Evolutionary conservation across 2,329 filamentous ascomycete genomes (phyloP).

Genomic region (Cadophora malorum): DNA sequence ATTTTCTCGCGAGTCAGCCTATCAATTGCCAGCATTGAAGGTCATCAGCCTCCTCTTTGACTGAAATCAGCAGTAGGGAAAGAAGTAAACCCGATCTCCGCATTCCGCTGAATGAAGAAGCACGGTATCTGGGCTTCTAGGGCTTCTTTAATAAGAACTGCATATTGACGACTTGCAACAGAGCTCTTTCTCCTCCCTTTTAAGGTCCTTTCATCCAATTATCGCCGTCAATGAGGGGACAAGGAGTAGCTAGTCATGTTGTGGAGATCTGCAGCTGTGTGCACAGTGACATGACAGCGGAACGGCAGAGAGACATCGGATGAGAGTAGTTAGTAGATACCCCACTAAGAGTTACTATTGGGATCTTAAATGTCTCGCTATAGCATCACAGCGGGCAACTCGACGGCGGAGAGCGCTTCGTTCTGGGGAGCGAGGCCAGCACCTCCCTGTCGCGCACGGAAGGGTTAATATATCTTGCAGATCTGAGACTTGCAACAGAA

Average conservation of each 20-base stretch:
- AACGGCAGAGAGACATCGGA: neutral
- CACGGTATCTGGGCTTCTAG: conserved; percentile 2
- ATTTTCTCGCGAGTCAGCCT: neutral
- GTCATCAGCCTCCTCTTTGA: neutral
- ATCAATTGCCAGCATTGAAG: neutral
- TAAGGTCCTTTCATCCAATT: neutral
- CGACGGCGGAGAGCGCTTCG: neutral
- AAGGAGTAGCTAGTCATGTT: neutral
- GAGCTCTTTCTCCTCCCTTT: neutral
- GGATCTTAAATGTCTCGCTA: conserved; percentile 18
- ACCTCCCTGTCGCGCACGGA: conserved; percentile 5
- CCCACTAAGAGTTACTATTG: neutral
- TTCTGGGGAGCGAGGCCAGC: neutral
- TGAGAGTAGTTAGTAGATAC: no score
- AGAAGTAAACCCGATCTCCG: neutral
- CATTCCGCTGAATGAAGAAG: neutral
- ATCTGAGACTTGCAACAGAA: conserved; percentile 18
- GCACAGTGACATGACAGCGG: conserved; percentile 1
- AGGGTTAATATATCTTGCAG: conserved; percentile 16
- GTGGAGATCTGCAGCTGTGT: no score
- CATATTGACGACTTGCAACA: conserved; percentile 17
- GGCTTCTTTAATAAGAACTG: conserved; percentile 19
- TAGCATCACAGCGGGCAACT: neutral
- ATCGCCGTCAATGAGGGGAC: neutral
- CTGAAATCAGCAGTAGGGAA: neutral